These are phyloP conservation scores for Pichia sp. DNA, from an alignment of 1,139 yeast genomes.

Conservation along the genomic window DNA sequence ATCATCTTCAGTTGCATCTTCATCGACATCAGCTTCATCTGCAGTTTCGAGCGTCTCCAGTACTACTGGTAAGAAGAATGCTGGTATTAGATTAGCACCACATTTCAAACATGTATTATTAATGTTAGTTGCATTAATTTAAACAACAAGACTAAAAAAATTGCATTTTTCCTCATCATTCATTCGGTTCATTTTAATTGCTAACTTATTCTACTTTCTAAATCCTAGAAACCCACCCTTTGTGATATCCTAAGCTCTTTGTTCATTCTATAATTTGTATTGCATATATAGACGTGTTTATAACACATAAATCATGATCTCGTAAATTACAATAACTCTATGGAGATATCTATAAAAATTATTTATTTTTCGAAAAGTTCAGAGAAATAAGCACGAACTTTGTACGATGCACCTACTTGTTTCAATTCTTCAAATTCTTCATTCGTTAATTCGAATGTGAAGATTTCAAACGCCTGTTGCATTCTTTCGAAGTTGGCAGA, in stretches of 20 bases:
- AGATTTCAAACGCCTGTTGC: conserved; percentile 49
- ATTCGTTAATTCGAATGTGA: conserved; percentile 50
- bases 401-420: conserved; percentile 33
- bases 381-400: conserved; percentile 12
- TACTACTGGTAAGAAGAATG: conserved; percentile 9
- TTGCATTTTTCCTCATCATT: background rate
- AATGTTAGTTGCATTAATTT: conserved; percentile 14
- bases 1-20: background rate
- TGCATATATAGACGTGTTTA: no score
- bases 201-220: no score
- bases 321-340: no score
- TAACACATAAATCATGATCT: no score
- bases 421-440: conserved; percentile 48
- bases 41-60: background rate
- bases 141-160: background rate
- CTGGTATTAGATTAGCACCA: conserved; percentile 4
- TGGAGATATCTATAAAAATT: no score
- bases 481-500: conserved; percentile 61
- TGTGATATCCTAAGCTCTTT: no score
- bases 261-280: no score
- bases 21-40: background rate
- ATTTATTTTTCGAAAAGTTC: conserved; percentile 11
- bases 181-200: background rate
- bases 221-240: no score
- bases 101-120: background rate